phyloP scores from a whole-genome alignment of 345 rosid species.

The Pistacia vera region DNA sequence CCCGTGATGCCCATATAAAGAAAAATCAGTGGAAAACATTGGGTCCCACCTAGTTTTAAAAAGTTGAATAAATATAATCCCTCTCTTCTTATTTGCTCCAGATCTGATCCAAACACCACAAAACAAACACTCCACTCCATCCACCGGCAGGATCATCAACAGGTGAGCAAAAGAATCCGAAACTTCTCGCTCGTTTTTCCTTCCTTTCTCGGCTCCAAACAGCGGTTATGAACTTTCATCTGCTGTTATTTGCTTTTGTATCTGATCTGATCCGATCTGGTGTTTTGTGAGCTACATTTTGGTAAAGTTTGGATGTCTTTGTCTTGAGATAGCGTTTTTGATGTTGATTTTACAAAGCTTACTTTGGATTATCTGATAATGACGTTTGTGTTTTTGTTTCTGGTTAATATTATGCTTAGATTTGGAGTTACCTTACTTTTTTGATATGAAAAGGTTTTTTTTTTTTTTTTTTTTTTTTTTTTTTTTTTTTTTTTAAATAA shows the following conservation, averaged over 20 bases:
- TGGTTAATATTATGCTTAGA: background rate
- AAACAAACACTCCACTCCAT: background rate
- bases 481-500: background rate
- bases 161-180: conserved; percentile 4
- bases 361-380: background rate
- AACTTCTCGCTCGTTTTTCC: background rate
- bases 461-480: background rate
- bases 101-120: conserved; percentile 23
- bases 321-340: background rate
- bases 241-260: background rate
- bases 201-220: background rate
- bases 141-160: background rate
- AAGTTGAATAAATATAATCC: too few species aligned
- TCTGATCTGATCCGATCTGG: background rate
- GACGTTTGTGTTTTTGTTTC: background rate
- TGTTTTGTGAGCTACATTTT: background rate
- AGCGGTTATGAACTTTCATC: background rate
- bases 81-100: conserved; percentile 5
- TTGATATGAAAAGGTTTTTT: background rate
- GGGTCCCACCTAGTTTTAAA: conserved; percentile 1
- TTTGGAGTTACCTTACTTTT: background rate
- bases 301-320: background rate
- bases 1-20: background rate
- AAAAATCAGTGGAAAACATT: background rate
- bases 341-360: background rate